Base-by-base conservation (phyloP, 257 asterid species). In the Anisodus acutangulus region DNA sequence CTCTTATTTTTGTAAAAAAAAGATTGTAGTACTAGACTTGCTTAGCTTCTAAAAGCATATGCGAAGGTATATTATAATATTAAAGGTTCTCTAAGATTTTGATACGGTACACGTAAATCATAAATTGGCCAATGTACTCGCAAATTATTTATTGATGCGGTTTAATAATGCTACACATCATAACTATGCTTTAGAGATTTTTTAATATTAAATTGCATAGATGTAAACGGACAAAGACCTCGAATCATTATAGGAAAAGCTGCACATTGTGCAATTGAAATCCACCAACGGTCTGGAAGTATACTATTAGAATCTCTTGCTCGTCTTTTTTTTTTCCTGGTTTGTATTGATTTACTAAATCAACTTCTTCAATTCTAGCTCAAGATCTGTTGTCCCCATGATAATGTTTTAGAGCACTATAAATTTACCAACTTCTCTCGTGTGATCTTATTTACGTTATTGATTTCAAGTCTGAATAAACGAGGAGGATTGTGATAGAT, bases 211-310 rank as follows among this genome's bases (percentile, higher is more conserved):
- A 43, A 45, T 49, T 71, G 57, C 79, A 71, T 16, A 45, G 10
- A 19, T 10, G 35, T 72, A 78, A 53, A 53, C 47, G 47, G 49
- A 78, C 82, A 78, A 54, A 78, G 9, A 78, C 53, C 9, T 78
- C 15, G n/a, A 26, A 53, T 78, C 64, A 26, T 76, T 53, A 13
- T 76, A 45, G 49, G 49, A 78, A 76, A 78, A 53, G 49, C 47
- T 51, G 64, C 80, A 45, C 9, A 41, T 69, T 69, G 55, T 9
- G 35, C 35, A 51, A 26, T 78, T 13, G 31, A 47, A 76, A 76
- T 76, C 47, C 81, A 76, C 63, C 64, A 76, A 76, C 81, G 62
- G 62, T 51, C 12, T 67, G 9, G 49, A 13, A 13, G n/a, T 19
- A 62, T n/a, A 19, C 37, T 8, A 58, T 58, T 74, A 26, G 45